Evolutionary conservation across 208 protist genomes (phyloP).

Genomic region (Wallacemonas sp.): DNA sequence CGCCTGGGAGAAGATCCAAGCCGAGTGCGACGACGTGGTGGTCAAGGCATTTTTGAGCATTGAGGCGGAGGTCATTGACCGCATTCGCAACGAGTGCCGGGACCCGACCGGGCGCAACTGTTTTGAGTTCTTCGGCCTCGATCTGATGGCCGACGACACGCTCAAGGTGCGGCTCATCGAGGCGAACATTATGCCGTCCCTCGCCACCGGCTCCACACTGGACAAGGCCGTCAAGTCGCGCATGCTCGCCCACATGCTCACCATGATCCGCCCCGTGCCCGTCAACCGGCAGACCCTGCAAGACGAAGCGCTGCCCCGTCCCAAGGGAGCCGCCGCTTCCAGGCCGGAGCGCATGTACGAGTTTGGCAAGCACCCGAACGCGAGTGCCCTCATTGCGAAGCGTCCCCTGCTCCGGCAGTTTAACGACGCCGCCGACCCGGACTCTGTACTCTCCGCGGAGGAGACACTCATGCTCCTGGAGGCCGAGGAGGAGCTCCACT

Average conservation of each 20-base stretch:
- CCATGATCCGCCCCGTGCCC: conserved; percentile 77
- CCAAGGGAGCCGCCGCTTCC: conserved; percentile 30
- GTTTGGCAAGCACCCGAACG: conserved; percentile 70
- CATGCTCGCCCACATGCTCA: conserved; percentile 87
- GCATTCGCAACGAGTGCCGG: conserved; percentile 56
- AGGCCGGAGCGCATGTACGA: conserved; percentile 55
- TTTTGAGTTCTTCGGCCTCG: conserved; percentile 92
- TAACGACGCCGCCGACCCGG: conserved; percentile 57
- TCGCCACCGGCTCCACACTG: conserved; percentile 78
- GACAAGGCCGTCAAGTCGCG: conserved; percentile 90
- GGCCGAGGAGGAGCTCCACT: conserved; percentile 82
- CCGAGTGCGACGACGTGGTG: conserved; percentile 81
- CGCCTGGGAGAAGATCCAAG: conserved; percentile 71
- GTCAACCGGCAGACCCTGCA: conserved; percentile 57
- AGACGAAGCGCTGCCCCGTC: conserved; percentile 22
- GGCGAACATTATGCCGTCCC: conserved; percentile 93
- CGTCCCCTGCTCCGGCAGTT: conserved; percentile 54
- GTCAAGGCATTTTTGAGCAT: conserved; percentile 93
- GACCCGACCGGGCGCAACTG: conserved; percentile 83
- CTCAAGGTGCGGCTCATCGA: conserved; percentile 87
- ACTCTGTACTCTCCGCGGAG: conserved; percentile 63
- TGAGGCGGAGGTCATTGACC: conserved; percentile 77
- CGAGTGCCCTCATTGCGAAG: conserved; percentile 38
- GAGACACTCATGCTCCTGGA: conserved; percentile 78
- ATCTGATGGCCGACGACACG: conserved; percentile 82